Percentiles rank a stretch among this genome's conserved stretches.
Evolutionary conservation across 2,329 filamentous ascomycete species (phyloP).

Genomic region (Talaromyces verruculosus): DNA sequence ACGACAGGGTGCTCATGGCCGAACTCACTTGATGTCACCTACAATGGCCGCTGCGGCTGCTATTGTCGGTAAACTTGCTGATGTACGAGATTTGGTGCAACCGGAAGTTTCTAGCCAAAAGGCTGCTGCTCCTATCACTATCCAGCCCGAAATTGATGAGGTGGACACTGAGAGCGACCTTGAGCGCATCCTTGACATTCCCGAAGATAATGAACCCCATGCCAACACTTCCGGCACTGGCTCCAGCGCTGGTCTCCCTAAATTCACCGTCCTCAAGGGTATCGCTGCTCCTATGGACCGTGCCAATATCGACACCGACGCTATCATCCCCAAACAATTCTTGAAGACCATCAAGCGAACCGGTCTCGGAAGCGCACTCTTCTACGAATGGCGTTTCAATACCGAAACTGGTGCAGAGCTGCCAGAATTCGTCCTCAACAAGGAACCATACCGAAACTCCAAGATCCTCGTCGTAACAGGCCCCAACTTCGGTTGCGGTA

Average conservation of each 20-base stretch:
- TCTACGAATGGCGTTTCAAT: constrained; percentile 79
- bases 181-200: constrained; percentile 61
- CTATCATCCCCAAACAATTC: constrained; percentile 99
- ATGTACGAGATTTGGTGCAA: constrained; percentile 75
- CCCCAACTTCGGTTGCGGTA: constrained; percentile 92
- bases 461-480: constrained; percentile 93
- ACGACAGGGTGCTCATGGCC: constrained; percentile 84
- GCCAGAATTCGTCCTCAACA: constrained; percentile 82
- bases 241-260: constrained; percentile 67
- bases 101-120: constrained; percentile 45
- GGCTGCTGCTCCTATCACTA: constrained; percentile 59
- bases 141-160: constrained; percentile 61
- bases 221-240: constrained; percentile 58
- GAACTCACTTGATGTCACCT: constrained; percentile 95
- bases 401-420: constrained; percentile 68
- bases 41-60: constrained; percentile 93
- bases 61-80: constrained; percentile 85
- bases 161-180: constrained; percentile 62
- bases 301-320: constrained; percentile 95
- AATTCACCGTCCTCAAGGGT: constrained; percentile 80
- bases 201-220: constrained; percentile 63
- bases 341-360: constrained; percentile 99
- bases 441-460: constrained; percentile 76
- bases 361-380: constrained; percentile 82
- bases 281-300: constrained; percentile 84